Conservation (phyloP, 495 filamentous ascomycete genomes). For the Tuber indicum region DNA sequence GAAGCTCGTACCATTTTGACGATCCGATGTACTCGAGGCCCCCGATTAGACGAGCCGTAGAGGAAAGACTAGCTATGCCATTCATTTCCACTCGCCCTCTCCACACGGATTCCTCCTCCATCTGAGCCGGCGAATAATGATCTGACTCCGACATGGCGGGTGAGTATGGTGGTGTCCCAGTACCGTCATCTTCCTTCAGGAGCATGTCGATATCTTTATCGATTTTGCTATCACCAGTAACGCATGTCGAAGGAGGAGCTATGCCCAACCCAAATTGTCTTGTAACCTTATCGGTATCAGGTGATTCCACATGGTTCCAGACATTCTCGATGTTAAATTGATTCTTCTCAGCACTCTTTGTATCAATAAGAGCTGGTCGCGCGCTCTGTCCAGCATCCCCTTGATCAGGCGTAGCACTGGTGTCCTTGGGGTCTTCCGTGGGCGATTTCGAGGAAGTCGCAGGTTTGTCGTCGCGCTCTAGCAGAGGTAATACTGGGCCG, state of each 20-base stretch:
- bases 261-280: slow-evolving; percentile 40
- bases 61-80: slow-evolving; percentile 63
- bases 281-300: slow-evolving; percentile 43
- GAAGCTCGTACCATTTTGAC: slow-evolving; percentile 62
- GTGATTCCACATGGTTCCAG: slow-evolving; percentile 52
- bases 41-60: slow-evolving; percentile 73
- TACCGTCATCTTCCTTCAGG: slow-evolving; percentile 69
- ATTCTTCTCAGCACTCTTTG: slow-evolving; percentile 26
- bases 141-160: slow-evolving; percentile 60
- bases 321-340: slow-evolving; percentile 54
- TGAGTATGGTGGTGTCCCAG: slow-evolving; percentile 78
- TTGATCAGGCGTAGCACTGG: slow-evolving; percentile 25
- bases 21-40: slow-evolving; percentile 64
- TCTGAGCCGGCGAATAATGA: slow-evolving; percentile 47
- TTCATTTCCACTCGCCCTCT: slow-evolving; percentile 72
- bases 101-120: slow-evolving; percentile 51
- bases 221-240: slow-evolving; percentile 46
- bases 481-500: slow-evolving; percentile 1
- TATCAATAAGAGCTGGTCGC: slow-evolving; percentile 12
- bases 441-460: slow-evolving; percentile 34
- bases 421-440: slow-evolving; percentile 22
- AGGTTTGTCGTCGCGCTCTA: slow-evolving; percentile 19
- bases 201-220: slow-evolving; percentile 90
- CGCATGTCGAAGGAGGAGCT: slow-evolving; percentile 48
- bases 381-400: slow-evolving; percentile 18